A percentile compares a stretch with the other conserved stretches of the same genome.
Conservation (phyloP, 495 filamentous ascomycete species). For the Halenospora varia region DNA sequence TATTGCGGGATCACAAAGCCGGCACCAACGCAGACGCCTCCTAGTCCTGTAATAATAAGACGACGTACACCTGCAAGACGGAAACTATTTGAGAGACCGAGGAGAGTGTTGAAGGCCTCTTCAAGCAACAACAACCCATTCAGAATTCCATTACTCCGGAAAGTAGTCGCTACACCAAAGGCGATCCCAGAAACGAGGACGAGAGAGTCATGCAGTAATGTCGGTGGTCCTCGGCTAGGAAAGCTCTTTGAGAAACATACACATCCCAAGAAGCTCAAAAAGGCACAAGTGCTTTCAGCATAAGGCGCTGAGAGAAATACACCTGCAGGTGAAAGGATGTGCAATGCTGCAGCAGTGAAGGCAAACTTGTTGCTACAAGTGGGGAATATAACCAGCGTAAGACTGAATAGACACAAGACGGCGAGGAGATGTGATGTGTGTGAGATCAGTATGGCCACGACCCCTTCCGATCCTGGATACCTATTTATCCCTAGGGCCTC, state of each 20-base stretch:
- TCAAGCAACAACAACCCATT: conserved; percentile 69
- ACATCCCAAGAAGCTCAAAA: conserved; percentile 71
- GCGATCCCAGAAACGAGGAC: conserved; percentile 56
- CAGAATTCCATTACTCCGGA: conserved; percentile 84
- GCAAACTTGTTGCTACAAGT: conserved; percentile 40
- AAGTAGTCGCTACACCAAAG: conserved; percentile 70
- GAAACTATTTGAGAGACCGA: conserved; percentile 18
- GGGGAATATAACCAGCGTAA: conserved; percentile 31
- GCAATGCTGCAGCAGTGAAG: conserved; percentile 64
- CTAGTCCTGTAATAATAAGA: conserved; percentile 51
- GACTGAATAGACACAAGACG: conserved; percentile 55
- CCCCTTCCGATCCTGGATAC: conserved; percentile 12
- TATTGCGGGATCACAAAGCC: conserved; percentile 70
- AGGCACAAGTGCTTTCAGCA: conserved; percentile 72
- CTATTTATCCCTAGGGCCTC: conserved; percentile 1
- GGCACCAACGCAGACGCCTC: conserved; percentile 61
- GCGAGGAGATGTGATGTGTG: conserved; percentile 64
- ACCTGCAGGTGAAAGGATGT: conserved; percentile 82
- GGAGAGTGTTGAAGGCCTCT: conserved; percentile 24
- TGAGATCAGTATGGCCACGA: conserved; percentile 55
- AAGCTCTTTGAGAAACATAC: conserved; percentile 63
- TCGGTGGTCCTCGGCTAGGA: conserved; percentile 14
- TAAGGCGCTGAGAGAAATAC: conserved; percentile 89
- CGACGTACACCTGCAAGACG: conserved; percentile 31
- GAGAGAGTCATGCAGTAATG: conserved; percentile 35